Evolutionary conservation across 176 grass and related monocot genomes (phyloP), one percentile per base, ranked within the genome.

Genomic region (Bromus sterilis): DNA sequence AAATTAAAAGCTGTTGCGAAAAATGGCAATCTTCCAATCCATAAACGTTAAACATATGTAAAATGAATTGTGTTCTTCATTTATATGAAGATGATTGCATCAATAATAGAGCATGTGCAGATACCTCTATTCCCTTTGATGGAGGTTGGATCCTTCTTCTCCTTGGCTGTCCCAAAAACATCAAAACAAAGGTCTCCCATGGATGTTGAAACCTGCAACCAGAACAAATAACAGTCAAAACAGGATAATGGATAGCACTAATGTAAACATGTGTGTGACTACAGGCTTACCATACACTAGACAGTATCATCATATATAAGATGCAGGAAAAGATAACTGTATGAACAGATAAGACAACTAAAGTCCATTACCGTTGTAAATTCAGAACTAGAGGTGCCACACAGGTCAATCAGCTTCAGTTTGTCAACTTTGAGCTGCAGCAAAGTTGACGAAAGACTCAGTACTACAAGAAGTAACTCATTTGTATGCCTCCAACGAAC

Each of bases 141-240:
- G 21, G 80, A 80, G n/a, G 91, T 95, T 39, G 93, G 62, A 89
- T 99, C 90, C 82, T 93, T 93, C 71, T 91, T 95, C 90, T 99
- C 96, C 56, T 99, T 99, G 44, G 91, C 84, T 71, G 91, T 86
- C 40, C 93, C 93, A 60, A 99, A 95, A 78, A 95, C 88, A 93
- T 95, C 96, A 78, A 95, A 95, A 74, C 96, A 95, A 21, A 99
- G 96, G 23, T 99, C 96, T 64, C 33, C 48, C 96, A 99, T 99
- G 37, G 96, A 99, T 81, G 88, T 99, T 78, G 91, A 99, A 86
- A 95, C 88, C 93, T 99, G 78, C 4, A 46, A 15, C 4, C 51
- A 74, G 18, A 55, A 71, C 14, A 71, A 42, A 40, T 51, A 49
- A 66, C 20, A 68, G 66, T 93, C 60, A 93, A 48, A 89, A 77